phyloP scores from a whole-genome alignment of 2,329 filamentous ascomycete species.

The Aspergillus pseudoterreus region DNA sequence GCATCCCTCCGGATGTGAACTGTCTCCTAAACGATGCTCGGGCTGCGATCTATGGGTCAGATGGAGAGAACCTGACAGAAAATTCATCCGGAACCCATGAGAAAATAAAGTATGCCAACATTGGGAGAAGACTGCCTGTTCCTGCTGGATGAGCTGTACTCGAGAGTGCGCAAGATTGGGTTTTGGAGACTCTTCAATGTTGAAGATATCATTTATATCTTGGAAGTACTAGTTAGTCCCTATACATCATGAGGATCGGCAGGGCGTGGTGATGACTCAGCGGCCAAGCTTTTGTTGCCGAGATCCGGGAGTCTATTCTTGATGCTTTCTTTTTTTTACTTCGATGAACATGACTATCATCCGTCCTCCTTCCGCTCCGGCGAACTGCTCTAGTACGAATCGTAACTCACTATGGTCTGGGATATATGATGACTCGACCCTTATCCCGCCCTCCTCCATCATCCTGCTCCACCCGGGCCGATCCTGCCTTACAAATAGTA shows the following conservation, averaged over 20 bases:
- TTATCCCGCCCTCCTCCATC: background rate
- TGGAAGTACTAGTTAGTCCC: too few species aligned
- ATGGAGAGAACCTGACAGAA: slow-evolving; percentile 44
- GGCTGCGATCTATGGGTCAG: slow-evolving; percentile 49
- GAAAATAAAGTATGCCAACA: slow-evolving; percentile 47
- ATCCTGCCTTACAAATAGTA: background rate
- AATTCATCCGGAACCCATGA: slow-evolving; percentile 33
- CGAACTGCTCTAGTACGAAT: background rate
- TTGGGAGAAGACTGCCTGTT: slow-evolving; percentile 35
- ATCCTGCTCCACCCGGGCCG: background rate
- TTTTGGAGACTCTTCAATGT: background rate
- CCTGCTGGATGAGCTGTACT: too few species aligned
- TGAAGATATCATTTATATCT: slow-evolving; percentile 20
- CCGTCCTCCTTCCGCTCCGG: background rate
- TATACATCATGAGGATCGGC: too few species aligned
- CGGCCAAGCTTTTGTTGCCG: too few species aligned
- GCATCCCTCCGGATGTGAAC: slow-evolving; percentile 46
- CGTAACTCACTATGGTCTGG: background rate
- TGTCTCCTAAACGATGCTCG: slow-evolving; percentile 40
- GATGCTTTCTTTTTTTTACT: background rate
- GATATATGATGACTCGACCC: background rate
- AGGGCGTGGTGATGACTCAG: too few species aligned
- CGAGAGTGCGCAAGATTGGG: too few species aligned
- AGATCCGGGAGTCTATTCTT: too few species aligned
- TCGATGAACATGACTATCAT: background rate